Percentiles rank a stretch among this genome's conserved stretches.
Conservation (phyloP, 2,329 filamentous ascomycete species). For the Aspergillus udagawae region DNA sequence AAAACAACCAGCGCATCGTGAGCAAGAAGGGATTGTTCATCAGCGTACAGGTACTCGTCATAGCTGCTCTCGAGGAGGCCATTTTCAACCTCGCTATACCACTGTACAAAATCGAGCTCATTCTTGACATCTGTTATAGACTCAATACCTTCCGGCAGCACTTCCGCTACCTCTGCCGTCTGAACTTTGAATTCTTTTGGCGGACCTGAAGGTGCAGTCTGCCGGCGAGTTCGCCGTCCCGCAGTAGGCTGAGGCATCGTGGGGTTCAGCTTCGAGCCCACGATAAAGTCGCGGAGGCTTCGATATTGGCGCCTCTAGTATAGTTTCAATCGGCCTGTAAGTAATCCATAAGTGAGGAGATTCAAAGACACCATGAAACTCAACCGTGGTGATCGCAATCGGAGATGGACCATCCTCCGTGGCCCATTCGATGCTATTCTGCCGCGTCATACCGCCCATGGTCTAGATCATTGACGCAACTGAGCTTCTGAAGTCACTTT, state of each 20-base stretch:
- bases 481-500: constrained; percentile 14
- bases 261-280: not conserved
- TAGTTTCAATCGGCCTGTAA: not conserved
- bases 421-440: constrained; percentile 30
- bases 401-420: constrained; percentile 11
- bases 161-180: constrained; percentile 16
- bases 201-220: constrained; percentile 34
- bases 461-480: constrained; percentile 24
- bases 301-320: not conserved
- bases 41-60: constrained; percentile 69
- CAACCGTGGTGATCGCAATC: not conserved
- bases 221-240: constrained; percentile 32
- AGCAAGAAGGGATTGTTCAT: not conserved
- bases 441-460: constrained; percentile 27
- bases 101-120: constrained; percentile 56
- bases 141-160: constrained; percentile 9
- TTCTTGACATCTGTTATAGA: constrained; percentile 47
- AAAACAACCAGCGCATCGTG: not conserved
- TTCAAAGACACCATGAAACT: not conserved
- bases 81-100: constrained; percentile 59
- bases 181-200: constrained; percentile 25
- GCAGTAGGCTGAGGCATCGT: constrained; percentile 28
- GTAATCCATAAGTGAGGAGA: not conserved
- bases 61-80: constrained; percentile 77
- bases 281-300: not conserved